Percentiles rank a stretch among this genome's conserved stretches.
These are phyloP conservation scores for Biscogniauxia mediterranea DNA, from an alignment of 2,329 filamentous ascomycete species.

Conservation along the genomic window DNA sequence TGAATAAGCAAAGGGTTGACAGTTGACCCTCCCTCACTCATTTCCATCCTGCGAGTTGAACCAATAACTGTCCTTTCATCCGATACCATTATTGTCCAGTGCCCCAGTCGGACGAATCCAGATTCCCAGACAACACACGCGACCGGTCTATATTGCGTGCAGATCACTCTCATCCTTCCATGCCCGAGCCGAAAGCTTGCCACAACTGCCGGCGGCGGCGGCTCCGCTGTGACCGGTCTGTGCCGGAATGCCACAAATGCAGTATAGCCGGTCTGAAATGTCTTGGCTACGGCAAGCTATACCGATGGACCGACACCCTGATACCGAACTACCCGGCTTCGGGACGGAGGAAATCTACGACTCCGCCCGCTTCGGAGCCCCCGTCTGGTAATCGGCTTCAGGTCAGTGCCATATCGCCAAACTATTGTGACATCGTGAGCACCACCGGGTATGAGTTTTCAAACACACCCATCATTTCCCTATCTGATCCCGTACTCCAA, in stretches of 20 bases:
- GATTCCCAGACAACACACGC: background rate
- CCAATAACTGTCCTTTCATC: background rate
- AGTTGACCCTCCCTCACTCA: conserved; percentile 11
- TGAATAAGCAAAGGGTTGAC: background rate
- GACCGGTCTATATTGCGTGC: background rate
- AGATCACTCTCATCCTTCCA: conserved; percentile 11
- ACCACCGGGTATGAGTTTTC: background rate
- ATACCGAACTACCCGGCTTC: conserved; percentile 48
- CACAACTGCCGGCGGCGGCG: conserved; percentile 62
- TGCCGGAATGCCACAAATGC: conserved; percentile 60
- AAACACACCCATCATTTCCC: conserved; percentile 23
- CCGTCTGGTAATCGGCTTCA: conserved; percentile 17
- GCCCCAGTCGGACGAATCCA: background rate
- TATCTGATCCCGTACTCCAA: conserved; percentile 56
- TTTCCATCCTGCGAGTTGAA: background rate
- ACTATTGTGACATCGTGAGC: background rate
- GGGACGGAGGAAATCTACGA: conserved; percentile 11
- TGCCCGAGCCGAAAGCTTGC: conserved; percentile 44
- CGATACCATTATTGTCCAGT: background rate
- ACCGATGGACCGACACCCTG: conserved; percentile 57
- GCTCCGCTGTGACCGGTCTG: conserved; percentile 60
- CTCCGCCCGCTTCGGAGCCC: background rate
- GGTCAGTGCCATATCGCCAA: background rate
- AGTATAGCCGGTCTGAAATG: conserved; percentile 53
- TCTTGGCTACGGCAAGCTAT: conserved; percentile 60